Evolutionary conservation across 257 asterid species (phyloP).

Genomic region (Fraxinus cuspidata): DNA sequence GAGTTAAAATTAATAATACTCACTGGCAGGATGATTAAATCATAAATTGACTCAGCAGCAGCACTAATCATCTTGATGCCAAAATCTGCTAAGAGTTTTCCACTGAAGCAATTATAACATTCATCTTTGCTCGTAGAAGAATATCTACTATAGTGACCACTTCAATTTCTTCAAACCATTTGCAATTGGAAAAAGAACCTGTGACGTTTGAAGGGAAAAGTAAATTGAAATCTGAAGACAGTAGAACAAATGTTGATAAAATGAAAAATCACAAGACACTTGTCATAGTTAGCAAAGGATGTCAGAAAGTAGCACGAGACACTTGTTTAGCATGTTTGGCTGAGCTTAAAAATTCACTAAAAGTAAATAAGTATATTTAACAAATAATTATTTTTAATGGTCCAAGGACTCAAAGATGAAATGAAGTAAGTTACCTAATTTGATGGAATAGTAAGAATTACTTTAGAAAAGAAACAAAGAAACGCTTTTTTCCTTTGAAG

Average conservation of each 20-base stretch:
- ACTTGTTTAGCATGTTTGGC: too few relatives aligned
- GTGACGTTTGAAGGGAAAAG: slow-evolving; percentile 25
- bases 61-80: slow-evolving; percentile 54
- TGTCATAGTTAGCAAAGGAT: neutral
- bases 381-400: too few relatives aligned
- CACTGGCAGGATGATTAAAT: slow-evolving; percentile 79
- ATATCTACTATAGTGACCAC: slow-evolving; percentile 75
- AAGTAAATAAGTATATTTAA: too few relatives aligned
- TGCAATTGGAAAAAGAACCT: slow-evolving; percentile 89
- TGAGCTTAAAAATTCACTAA: neutral
- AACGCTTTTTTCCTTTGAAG: too few relatives aligned
- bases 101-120: slow-evolving; percentile 71
- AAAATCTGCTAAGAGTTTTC: slow-evolving; percentile 58
- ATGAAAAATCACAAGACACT: neutral
- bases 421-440: too few relatives aligned
- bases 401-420: too few relatives aligned
- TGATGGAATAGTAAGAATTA: neutral
- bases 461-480: too few relatives aligned
- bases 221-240: neutral
- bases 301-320: neutral
- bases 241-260: too few relatives aligned
- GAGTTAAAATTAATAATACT: slow-evolving; percentile 27
- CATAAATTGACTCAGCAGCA: slow-evolving; percentile 64
- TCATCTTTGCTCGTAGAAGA: slow-evolving; percentile 75
- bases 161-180: slow-evolving; percentile 91